Evolutionary conservation across 257 asterid species (phyloP).

Genomic region (Voacanga thouarsii): DNA sequence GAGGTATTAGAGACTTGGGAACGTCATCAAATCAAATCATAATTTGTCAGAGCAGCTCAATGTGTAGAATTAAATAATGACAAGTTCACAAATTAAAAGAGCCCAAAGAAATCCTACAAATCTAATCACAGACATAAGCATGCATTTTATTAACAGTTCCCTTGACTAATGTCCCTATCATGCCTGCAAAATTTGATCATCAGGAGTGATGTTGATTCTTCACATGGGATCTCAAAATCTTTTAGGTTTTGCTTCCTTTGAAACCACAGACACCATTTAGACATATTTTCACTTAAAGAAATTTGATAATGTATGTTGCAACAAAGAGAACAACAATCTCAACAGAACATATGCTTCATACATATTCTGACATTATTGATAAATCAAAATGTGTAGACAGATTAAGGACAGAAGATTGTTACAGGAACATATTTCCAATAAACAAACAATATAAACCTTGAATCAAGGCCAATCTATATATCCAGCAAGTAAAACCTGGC

Average conservation of each 20-base stretch:
- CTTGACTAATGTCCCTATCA: not conserved
- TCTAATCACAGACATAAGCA: not conserved
- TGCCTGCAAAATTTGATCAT: not conserved
- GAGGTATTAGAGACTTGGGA: constrained; percentile 2
- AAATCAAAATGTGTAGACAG: not conserved
- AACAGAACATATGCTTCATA: not conserved
- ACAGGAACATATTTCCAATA: not conserved
- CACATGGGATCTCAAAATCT: not conserved
- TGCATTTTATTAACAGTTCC: not conserved
- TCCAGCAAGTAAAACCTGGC: not conserved
- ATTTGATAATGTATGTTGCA: not conserved
- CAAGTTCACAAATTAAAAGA: not conserved
- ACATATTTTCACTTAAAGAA: not conserved
- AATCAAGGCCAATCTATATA: not conserved
- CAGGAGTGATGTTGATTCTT: not conserved
- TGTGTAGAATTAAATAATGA: not conserved
- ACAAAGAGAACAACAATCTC: not conserved
- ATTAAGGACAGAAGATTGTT: not conserved
- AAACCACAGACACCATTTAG: not conserved
- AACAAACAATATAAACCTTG: not conserved
- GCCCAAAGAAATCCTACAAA: not conserved
- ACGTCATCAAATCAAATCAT: not conserved
- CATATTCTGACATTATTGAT: not conserved
- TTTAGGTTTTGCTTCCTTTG: not conserved
- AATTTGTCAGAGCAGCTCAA: not conserved